These are phyloP conservation scores for Aspergillus alliaceus DNA, from an alignment of 2,329 filamentous ascomycete species.

Conservation along the genomic window DNA sequence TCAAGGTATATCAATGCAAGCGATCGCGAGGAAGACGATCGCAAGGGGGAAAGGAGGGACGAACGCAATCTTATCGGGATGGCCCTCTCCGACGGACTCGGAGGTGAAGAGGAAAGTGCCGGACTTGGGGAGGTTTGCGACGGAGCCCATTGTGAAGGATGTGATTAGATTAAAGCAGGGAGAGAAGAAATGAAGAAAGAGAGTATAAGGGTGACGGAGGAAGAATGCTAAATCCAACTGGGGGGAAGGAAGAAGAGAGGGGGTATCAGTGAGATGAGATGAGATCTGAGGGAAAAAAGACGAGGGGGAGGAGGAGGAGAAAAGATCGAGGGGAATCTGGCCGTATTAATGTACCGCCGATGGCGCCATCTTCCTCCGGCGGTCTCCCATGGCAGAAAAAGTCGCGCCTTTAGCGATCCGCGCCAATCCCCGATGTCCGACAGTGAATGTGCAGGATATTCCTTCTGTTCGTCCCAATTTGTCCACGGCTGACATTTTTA, in stretches of 20 bases:
- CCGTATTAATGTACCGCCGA: constrained; percentile 23
- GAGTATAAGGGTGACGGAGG: not conserved
- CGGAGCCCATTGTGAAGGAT: constrained; percentile 60
- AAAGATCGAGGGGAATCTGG: constrained; percentile 9
- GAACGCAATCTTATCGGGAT: constrained; percentile 91
- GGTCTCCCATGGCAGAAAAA: constrained; percentile 26
- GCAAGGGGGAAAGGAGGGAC: constrained; percentile 23
- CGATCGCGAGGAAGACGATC: not conserved
- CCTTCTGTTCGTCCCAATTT: not conserved
- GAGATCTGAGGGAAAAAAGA: constrained; percentile 27
- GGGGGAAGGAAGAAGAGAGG: constrained; percentile 18
- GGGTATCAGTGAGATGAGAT: constrained; percentile 25
- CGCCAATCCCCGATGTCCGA: not conserved
- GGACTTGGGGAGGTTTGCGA: constrained; percentile 41
- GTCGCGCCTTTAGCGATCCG: not conserved
- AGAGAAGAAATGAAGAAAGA: not conserved
- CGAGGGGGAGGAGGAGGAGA: constrained; percentile 21
- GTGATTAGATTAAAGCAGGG: not conserved
- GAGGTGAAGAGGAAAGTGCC: constrained; percentile 87
- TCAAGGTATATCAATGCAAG: constrained; percentile 7
- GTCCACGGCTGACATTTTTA: not conserved
- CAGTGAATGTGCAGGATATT: not conserved
- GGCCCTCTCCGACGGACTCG: constrained; percentile 85
- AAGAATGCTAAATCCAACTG: not conserved
- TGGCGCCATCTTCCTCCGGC: constrained; percentile 31